A percentile compares a stretch with the other conserved stretches of the same genome.
These are phyloP conservation scores for Viridothelium virens DNA, from an alignment of 495 filamentous ascomycete genomes.

Conservation along the genomic window DNA sequence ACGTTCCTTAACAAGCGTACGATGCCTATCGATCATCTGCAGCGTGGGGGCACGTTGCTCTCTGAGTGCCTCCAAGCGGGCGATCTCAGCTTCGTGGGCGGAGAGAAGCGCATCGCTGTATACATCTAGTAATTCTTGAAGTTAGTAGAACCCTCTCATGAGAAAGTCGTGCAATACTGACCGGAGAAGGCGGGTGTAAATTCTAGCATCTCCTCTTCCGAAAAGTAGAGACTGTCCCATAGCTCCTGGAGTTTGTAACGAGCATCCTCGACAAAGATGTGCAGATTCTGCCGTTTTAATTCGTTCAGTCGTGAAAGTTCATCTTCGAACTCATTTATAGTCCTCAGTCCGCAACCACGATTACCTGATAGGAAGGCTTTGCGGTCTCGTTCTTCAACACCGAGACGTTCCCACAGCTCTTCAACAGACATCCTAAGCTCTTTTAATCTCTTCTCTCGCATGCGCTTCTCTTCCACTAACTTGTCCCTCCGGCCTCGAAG, in stretches of 20 bases:
- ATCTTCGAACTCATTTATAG: slow-evolving; percentile 90
- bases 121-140: slow-evolving; percentile 42
- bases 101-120: slow-evolving; percentile 85
- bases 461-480: slow-evolving; percentile 85
- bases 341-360: slow-evolving; percentile 72
- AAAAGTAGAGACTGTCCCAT: slow-evolving; percentile 89
- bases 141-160: slow-evolving; percentile 14
- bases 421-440: slow-evolving; percentile 69
- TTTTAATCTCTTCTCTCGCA: slow-evolving; percentile 70
- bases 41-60: slow-evolving; percentile 83
- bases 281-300: slow-evolving; percentile 87
- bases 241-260: slow-evolving; percentile 82
- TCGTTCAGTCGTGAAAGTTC: slow-evolving; percentile 80
- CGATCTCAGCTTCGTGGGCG: slow-evolving; percentile 83
- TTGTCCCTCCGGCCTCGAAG: slow-evolving; percentile 70
- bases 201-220: slow-evolving; percentile 95
- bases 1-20: slow-evolving; percentile 73
- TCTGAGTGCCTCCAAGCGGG: slow-evolving; percentile 68
- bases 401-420: slow-evolving; percentile 80
- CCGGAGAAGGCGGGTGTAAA: slow-evolving; percentile 90
- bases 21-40: slow-evolving; percentile 74
- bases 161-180: slow-evolving; percentile 32
- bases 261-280: slow-evolving; percentile 91
- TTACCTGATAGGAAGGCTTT: slow-evolving; percentile 69
- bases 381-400: slow-evolving; percentile 69